phyloP scores from a whole-genome alignment of 805 yeast species.

The Kodamaea kakaduensis region DNA sequence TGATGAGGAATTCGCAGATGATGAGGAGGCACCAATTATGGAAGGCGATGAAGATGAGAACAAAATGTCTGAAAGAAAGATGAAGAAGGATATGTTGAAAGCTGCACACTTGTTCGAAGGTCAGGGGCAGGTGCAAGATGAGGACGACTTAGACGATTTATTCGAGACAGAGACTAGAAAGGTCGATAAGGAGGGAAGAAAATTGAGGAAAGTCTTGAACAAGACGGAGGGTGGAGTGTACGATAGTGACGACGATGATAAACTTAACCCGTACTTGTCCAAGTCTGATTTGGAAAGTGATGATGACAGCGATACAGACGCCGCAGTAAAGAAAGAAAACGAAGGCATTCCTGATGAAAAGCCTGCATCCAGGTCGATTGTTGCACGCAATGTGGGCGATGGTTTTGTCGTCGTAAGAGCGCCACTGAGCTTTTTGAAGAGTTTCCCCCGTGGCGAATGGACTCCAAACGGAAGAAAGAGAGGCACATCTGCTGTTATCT shows the following conservation, averaged over 20 bases:
- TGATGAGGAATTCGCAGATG: constrained; percentile 97
- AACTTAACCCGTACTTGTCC: constrained; percentile 69
- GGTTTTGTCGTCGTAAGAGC: constrained; percentile 59
- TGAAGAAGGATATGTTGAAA: constrained; percentile 78
- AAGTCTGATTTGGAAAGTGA: constrained; percentile 57
- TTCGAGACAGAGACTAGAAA: constrained; percentile 62
- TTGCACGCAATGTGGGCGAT: constrained; percentile 29
- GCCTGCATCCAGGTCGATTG: constrained; percentile 8
- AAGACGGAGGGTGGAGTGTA: constrained; percentile 87
- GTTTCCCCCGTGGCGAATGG: constrained; percentile 84
- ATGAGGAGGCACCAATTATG: constrained; percentile 96
- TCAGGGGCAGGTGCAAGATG: constrained; percentile 52
- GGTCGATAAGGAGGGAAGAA: constrained; percentile 88
- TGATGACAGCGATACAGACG: constrained; percentile 48
- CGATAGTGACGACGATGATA: constrained; percentile 69
- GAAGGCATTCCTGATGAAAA: not conserved
- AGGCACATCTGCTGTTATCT: constrained; percentile 14
- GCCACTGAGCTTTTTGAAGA: constrained; percentile 52
- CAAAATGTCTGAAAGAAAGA: constrained; percentile 78
- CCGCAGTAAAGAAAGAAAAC: constrained; percentile 30
- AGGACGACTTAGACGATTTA: constrained; percentile 65
- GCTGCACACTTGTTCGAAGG: constrained; percentile 69
- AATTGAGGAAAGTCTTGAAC: constrained; percentile 75
- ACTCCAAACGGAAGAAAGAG: constrained; percentile 55
- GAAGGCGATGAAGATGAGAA: constrained; percentile 96